Conservation (phyloP, 1,284 basidiomycete genomes). For the Blastosporella zonata region DNA sequence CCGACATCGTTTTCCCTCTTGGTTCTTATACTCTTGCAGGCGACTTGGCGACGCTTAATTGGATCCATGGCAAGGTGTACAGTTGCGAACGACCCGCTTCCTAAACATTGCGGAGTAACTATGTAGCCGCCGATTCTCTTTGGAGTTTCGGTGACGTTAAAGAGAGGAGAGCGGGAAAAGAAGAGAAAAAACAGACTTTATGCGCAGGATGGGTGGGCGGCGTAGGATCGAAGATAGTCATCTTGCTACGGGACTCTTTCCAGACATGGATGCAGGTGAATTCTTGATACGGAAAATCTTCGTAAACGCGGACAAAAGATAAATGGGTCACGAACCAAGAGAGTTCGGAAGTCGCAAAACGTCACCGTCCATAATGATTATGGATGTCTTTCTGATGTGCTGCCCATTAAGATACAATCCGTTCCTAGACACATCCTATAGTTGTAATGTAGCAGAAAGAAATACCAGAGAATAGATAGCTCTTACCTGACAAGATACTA, state of each 20-base stretch:
- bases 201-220: constrained; percentile 49
- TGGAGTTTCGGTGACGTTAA: constrained; percentile 2
- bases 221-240: constrained; percentile 58
- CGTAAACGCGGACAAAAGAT: constrained; percentile 1
- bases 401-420: constrained; percentile 72
- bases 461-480: neutral
- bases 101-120: constrained; percentile 72
- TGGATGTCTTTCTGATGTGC: constrained; percentile 56
- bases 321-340: constrained; percentile 39
- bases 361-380: constrained; percentile 76
- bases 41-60: constrained; percentile 65
- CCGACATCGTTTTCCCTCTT: constrained; percentile 53
- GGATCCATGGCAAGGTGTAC: constrained; percentile 75
- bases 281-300: constrained; percentile 34
- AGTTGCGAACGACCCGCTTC: constrained; percentile 77
- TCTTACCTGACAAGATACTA: constrained; percentile 71
- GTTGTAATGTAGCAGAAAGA: neutral
- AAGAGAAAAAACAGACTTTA: constrained; percentile 41
- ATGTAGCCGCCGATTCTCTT: constrained; percentile 56
- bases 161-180: neutral
- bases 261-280: constrained; percentile 64
- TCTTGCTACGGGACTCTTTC: constrained; percentile 49
- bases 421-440: constrained; percentile 75
- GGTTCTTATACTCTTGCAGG: constrained; percentile 76
- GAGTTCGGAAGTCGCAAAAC: constrained; percentile 63